Evolutionary conservation across 805 yeast genomes (phyloP).

Genomic region (Hanseniaspora jakobsenii): DNA sequence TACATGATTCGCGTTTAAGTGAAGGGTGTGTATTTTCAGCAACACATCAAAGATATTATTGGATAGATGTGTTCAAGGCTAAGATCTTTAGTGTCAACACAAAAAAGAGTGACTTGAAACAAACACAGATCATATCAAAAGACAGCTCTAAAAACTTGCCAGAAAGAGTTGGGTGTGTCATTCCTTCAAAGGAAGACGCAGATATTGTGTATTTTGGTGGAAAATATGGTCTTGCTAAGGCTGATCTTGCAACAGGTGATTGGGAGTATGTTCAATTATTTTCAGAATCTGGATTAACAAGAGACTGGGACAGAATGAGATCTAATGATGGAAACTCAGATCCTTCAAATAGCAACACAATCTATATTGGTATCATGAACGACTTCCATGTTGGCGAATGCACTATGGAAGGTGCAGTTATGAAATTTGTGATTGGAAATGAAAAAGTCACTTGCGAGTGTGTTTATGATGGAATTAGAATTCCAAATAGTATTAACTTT

Average conservation of each 20-base stretch:
- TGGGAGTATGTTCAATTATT: slow-evolving; percentile 33
- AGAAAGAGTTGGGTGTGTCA: slow-evolving; percentile 58
- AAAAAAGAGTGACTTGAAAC: slow-evolving; percentile 19
- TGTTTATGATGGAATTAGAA: slow-evolving; percentile 31
- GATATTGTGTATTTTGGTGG: slow-evolving; percentile 49
- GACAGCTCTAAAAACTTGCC: slow-evolving; percentile 28
- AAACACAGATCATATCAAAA: slow-evolving; percentile 28
- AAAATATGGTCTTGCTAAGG: slow-evolving; percentile 50
- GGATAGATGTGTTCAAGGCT: slow-evolving; percentile 34
- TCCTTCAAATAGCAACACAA: slow-evolving; percentile 46
- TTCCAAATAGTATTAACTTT: slow-evolving; percentile 69
- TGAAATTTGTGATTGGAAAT: slow-evolving; percentile 32
- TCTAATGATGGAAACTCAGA: slow-evolving; percentile 80
- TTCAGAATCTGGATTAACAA: slow-evolving; percentile 15
- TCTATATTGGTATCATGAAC: slow-evolving; percentile 74
- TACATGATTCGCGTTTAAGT: slow-evolving; percentile 31
- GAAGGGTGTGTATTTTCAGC: slow-evolving; percentile 60
- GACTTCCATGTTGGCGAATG: slow-evolving; percentile 34
- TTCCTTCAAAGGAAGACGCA: slow-evolving; percentile 43
- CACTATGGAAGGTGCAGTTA: slow-evolving; percentile 44
- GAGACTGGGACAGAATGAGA: slow-evolving; percentile 31
- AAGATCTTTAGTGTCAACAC: slow-evolving; percentile 25
- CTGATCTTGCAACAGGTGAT: slow-evolving; percentile 32
- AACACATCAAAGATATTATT: slow-evolving; percentile 37
- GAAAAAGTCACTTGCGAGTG: slow-evolving; percentile 16